Percentiles rank a stretch among this genome's conserved stretches.
Conservation (phyloP, 2,329 filamentous ascomycete genomes). For the Cordyceps militaris region DNA sequence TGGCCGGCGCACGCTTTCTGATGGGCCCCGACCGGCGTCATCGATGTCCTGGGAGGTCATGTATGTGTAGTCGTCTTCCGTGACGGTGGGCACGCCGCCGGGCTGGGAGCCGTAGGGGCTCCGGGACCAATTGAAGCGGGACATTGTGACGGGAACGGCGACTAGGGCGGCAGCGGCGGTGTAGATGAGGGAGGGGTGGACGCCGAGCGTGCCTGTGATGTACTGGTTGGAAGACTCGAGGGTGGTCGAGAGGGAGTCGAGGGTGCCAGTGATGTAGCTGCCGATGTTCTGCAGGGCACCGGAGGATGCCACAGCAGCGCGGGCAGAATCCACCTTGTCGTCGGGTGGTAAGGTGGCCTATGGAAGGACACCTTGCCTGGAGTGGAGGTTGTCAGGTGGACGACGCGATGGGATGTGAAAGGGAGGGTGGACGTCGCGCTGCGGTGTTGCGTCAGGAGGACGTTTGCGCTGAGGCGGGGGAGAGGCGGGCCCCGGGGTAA, state of each 20-base stretch:
- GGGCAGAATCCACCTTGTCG: slow-evolving; percentile 57
- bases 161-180: slow-evolving; percentile 40
- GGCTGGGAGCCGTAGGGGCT: slow-evolving; percentile 46
- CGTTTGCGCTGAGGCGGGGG: background rate
- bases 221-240: slow-evolving; percentile 45
- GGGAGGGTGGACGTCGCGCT: background rate
- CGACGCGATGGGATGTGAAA: background rate
- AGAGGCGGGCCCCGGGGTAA: background rate
- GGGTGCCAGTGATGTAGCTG: slow-evolving; percentile 49
- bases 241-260: slow-evolving; percentile 41
- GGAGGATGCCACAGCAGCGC: slow-evolving; percentile 51
- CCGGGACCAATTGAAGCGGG: slow-evolving; percentile 46
- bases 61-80: slow-evolving; percentile 72
- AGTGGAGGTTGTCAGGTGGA: background rate
- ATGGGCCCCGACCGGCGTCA: slow-evolving; percentile 28
- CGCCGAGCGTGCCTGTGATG: slow-evolving; percentile 42
- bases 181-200: slow-evolving; percentile 43
- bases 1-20: slow-evolving; percentile 30
- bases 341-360: slow-evolving; percentile 21
- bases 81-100: slow-evolving; percentile 53
- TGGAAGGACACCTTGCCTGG: slow-evolving; percentile 15
- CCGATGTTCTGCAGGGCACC: slow-evolving; percentile 56
- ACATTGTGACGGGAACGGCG: slow-evolving; percentile 47
- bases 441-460: background rate
- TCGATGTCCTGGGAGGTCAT: slow-evolving; percentile 72